Evolutionary conservation across 257 asterid genomes (phyloP).

Genomic region (Fraxinus americana): DNA sequence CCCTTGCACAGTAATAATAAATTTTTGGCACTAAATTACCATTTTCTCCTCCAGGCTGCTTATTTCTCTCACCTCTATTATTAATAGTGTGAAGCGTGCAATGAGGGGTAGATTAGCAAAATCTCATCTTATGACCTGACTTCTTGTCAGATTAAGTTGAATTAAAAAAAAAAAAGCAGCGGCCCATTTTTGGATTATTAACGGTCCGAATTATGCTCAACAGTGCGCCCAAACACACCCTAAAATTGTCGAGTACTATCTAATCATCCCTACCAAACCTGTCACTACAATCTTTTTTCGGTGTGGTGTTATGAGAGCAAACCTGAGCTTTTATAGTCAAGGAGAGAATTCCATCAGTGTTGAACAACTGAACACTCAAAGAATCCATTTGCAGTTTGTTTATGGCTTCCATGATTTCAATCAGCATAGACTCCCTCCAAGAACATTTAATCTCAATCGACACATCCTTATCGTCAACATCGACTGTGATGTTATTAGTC

Average conservation of each 20-base stretch:
- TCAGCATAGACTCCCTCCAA: constrained; percentile 55
- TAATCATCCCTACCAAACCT: not conserved
- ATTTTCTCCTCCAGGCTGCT: too few relatives aligned
- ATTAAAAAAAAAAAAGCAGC: too few relatives aligned
- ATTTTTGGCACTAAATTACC: too few relatives aligned
- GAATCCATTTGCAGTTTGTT: constrained; percentile 54
- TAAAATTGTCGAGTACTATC: not conserved
- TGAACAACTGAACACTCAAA: constrained; percentile 63
- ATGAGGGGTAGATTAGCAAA: too few relatives aligned
- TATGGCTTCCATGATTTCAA: constrained; percentile 59
- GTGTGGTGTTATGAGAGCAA: constrained; percentile 7
- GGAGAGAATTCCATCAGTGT: constrained; percentile 56
- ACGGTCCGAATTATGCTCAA: too few relatives aligned
- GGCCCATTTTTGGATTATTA: too few relatives aligned
- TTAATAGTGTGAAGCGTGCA: too few relatives aligned
- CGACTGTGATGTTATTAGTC: constrained; percentile 46
- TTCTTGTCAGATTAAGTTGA: too few relatives aligned
- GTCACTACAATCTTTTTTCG: not conserved
- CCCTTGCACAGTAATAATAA: too few relatives aligned
- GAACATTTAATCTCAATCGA: constrained; percentile 61
- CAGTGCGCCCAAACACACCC: too few relatives aligned
- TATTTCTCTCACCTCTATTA: too few relatives aligned
- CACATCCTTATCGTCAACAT: constrained; percentile 47
- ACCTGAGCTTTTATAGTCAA: constrained; percentile 78
- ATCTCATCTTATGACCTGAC: too few relatives aligned